These are phyloP conservation scores for Penicillium hesseltinei DNA, from an alignment of 2,329 filamentous ascomycete genomes.

Conservation along the genomic window DNA sequence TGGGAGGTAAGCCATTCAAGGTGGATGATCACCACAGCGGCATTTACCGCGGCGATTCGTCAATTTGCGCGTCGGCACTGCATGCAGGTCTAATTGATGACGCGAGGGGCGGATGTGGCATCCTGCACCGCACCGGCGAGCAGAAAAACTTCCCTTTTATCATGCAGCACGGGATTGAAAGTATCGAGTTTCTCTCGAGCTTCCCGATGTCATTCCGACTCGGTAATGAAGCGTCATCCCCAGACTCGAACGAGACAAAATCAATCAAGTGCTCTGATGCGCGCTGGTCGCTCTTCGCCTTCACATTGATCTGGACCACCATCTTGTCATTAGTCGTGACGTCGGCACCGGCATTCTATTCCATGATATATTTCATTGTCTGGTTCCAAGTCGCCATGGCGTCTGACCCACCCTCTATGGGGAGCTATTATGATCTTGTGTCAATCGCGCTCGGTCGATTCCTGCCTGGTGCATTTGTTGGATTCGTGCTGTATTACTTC, in stretches of 20 bases:
- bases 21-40: slow-evolving; percentile 42
- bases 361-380: slow-evolving; percentile 53
- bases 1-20: slow-evolving; percentile 51
- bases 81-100: slow-evolving; percentile 59
- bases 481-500: slow-evolving; percentile 56
- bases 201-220: slow-evolving; percentile 56
- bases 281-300: slow-evolving; percentile 57
- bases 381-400: slow-evolving; percentile 62
- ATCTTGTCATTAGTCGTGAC: slow-evolving; percentile 58
- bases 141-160: slow-evolving; percentile 47
- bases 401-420: slow-evolving; percentile 57
- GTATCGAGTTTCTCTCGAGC: slow-evolving; percentile 54
- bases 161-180: slow-evolving; percentile 51
- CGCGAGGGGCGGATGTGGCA: slow-evolving; percentile 56
- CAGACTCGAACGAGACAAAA: slow-evolving; percentile 28
- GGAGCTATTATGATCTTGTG: slow-evolving; percentile 55
- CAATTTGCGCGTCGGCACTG: slow-evolving; percentile 59
- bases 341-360: slow-evolving; percentile 56
- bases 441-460: slow-evolving; percentile 57
- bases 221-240: slow-evolving; percentile 16
- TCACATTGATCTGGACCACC: slow-evolving; percentile 55
- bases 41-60: slow-evolving; percentile 60
- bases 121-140: slow-evolving; percentile 54
- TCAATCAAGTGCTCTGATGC: slow-evolving; percentile 52
- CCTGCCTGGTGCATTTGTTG: slow-evolving; percentile 59